Conservation (phyloP, 148 eudicot species). For the Dysphania ambrosioides region DNA sequence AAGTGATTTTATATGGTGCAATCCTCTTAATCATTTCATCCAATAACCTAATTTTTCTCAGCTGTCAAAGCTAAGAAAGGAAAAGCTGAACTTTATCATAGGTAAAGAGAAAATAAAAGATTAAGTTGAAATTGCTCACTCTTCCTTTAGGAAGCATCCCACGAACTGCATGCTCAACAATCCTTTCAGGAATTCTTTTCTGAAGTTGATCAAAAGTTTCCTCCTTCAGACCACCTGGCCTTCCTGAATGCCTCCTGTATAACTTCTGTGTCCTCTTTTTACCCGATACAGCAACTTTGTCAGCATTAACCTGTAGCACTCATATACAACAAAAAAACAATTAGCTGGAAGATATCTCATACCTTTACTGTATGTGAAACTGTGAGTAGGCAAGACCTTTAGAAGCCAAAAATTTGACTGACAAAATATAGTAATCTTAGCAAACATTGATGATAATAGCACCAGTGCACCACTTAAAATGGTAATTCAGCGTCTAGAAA, state of each 20-base stretch:
- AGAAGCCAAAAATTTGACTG: neutral
- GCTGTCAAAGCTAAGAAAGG: neutral
- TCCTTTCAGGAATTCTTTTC: conserved; percentile 94
- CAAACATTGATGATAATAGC: neutral
- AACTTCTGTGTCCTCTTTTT: conserved; percentile 86
- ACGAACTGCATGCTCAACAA: conserved; percentile 93
- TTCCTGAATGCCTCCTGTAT: conserved; percentile 94
- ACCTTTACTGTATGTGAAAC: neutral
- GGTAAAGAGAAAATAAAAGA: neutral
- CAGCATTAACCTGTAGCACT: conserved; percentile 71
- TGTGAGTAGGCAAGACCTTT: neutral
- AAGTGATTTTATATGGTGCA: neutral
- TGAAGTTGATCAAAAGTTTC: conserved; percentile 98
- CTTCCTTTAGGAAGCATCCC: conserved; percentile 99
- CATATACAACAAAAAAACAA: conserved; percentile 17
- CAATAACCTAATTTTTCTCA: neutral
- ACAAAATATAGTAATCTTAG: neutral
- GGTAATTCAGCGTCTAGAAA: neutral
- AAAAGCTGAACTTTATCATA: neutral
- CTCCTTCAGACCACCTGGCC: conserved; percentile 98
- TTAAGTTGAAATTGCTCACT: conserved; percentile 42
- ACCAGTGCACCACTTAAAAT: conserved; percentile 1
- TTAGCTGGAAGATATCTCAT: conserved; percentile 4
- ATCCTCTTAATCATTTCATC: neutral
- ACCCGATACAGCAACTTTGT: conserved; percentile 89